Percentiles rank a stretch among this genome's conserved stretches.
Conservation (phyloP, 2,329 filamentous ascomycete genomes). For the Lachnellula subtilissima region DNA sequence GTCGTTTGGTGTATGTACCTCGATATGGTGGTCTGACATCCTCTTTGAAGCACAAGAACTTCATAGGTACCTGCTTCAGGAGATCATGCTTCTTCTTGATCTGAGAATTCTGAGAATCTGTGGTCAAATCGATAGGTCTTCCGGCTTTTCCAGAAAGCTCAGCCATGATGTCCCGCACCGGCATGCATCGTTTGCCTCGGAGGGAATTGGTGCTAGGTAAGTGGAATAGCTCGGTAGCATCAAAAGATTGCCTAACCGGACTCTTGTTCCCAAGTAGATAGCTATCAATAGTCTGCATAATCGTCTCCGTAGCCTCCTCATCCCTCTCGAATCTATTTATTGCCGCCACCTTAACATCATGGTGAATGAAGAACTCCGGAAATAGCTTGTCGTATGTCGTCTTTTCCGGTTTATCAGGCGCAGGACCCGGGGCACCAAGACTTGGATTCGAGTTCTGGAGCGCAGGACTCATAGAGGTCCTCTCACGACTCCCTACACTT, state of each 20-base stretch:
- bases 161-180: constrained; percentile 30
- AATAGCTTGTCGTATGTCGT: constrained; percentile 65
- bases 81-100: constrained; percentile 19
- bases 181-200: constrained; percentile 38
- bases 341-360: constrained; percentile 66
- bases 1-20: constrained; percentile 58
- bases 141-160: constrained; percentile 22
- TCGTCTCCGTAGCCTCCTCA: constrained; percentile 47
- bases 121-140: constrained; percentile 29
- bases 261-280: constrained; percentile 45
- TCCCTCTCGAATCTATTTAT: constrained; percentile 52
- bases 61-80: constrained; percentile 25
- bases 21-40: constrained; percentile 67
- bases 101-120: constrained; percentile 30
- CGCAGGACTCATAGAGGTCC: constrained; percentile 24
- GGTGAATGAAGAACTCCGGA: constrained; percentile 73
- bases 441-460: constrained; percentile 15
- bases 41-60: constrained; percentile 46
- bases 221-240: constrained; percentile 43
- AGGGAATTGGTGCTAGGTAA: constrained; percentile 34
- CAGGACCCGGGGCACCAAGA: constrained; percentile 5
- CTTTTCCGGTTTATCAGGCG: constrained; percentile 28
- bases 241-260: constrained; percentile 41
- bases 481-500: constrained; percentile 20
- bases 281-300: constrained; percentile 48